Evolutionary conservation across 169 alveolate genomes (phyloP).

Genomic region (Plasmodium berghei): DNA sequence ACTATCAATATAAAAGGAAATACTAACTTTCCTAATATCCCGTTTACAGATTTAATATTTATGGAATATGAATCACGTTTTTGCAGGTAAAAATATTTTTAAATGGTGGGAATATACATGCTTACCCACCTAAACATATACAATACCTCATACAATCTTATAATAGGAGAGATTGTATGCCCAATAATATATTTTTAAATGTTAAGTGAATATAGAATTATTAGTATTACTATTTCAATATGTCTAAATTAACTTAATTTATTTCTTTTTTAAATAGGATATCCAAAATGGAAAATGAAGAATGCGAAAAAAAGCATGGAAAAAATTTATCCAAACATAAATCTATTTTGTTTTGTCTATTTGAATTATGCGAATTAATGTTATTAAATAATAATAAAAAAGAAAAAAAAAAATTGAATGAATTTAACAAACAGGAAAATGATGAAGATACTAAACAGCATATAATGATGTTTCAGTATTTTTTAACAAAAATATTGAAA

Average conservation of each 20-base stretch:
- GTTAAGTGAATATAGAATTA: no score
- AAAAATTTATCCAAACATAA: constrained; percentile 55
- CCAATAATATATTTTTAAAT: no score
- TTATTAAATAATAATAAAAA: constrained; percentile 23
- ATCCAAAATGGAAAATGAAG: constrained; percentile 32
- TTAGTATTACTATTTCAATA: not conserved
- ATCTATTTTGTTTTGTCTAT: constrained; percentile 59
- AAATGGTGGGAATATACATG: not conserved
- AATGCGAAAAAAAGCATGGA: constrained; percentile 16
- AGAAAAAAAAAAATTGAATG: constrained; percentile 39
- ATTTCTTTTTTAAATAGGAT: constrained; percentile 22
- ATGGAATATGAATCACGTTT: constrained; percentile 33
- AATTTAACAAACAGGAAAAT: constrained; percentile 31
- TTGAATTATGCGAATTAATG: constrained; percentile 54
- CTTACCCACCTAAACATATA: not conserved
- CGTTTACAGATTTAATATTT: constrained; percentile 18
- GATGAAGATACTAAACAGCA: constrained; percentile 47
- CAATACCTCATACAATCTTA: no score
- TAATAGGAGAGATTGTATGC: no score
- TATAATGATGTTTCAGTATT: constrained; percentile 18
- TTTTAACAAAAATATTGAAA: constrained; percentile 50
- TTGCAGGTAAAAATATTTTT: constrained; percentile 41
- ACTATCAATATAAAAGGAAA: constrained; percentile 8
- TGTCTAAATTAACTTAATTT: constrained; percentile 13
- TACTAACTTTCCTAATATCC: not conserved